phyloP scores from a whole-genome alignment of 768 basidiomycete species.

The Boletus eberwhitei region DNA sequence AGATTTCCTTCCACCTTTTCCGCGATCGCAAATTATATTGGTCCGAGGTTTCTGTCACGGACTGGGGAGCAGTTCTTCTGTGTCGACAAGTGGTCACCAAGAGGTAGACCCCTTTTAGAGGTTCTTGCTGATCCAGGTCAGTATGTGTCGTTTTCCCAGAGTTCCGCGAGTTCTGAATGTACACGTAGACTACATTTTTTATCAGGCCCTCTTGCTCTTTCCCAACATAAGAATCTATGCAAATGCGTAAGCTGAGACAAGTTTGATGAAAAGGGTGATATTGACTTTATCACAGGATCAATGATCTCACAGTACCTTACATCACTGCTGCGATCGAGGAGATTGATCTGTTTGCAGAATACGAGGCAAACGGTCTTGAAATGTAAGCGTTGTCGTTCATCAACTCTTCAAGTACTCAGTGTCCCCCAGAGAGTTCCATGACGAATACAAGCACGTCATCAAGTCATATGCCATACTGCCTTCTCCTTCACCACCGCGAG shows the following conservation, averaged over 20 bases:
- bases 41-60: conserved; percentile 66
- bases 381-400: conserved; percentile 42
- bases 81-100: conserved; percentile 67
- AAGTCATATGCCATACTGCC: conserved; percentile 47
- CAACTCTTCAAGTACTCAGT: conserved; percentile 3
- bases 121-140: conserved; percentile 79
- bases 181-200: conserved; percentile 64
- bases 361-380: conserved; percentile 54
- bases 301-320: conserved; percentile 82
- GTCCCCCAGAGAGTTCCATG: conserved; percentile 47
- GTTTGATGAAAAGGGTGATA: background rate
- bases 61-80: conserved; percentile 81
- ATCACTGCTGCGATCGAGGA: conserved; percentile 71
- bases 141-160: conserved; percentile 4
- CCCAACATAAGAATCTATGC: conserved; percentile 73
- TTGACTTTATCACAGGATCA: conserved; percentile 42
- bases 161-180: background rate
- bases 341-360: conserved; percentile 61
- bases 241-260: conserved; percentile 54
- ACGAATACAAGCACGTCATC: conserved; percentile 56
- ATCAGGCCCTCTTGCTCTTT: conserved; percentile 66
- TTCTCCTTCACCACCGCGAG: conserved; percentile 42
- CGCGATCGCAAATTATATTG: conserved; percentile 49
- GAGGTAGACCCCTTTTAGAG: conserved; percentile 64
- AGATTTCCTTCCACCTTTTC: conserved; percentile 60